Percentiles rank a stretch among this genome's conserved stretches.
phyloP scores from a whole-genome alignment of 2,329 filamentous ascomycete genomes.

The Westerdykella ornata region DNA sequence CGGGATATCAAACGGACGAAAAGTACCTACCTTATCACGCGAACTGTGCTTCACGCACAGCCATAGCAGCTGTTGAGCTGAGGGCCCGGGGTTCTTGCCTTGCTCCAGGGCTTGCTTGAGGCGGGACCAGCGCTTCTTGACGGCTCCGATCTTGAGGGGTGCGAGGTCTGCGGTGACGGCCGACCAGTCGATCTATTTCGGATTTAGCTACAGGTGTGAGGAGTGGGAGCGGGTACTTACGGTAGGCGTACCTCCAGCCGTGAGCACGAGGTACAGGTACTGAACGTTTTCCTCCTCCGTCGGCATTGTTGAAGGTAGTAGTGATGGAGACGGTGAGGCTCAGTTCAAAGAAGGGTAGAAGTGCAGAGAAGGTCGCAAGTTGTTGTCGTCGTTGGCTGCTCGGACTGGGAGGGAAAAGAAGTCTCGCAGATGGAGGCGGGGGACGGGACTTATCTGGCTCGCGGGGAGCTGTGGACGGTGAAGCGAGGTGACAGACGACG shows the following conservation, averaged over 20 bases:
- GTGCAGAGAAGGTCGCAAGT: too few relatives aligned
- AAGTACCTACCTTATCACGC: conserved; percentile 16
- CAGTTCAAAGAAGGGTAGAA: too few relatives aligned
- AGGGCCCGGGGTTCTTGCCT: conserved; percentile 10
- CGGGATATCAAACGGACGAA: neutral
- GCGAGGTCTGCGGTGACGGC: conserved; percentile 19
- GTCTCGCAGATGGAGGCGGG: too few relatives aligned
- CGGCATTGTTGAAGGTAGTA: conserved; percentile 17
- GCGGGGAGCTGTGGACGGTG: too few relatives aligned
- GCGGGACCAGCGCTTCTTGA: conserved; percentile 30
- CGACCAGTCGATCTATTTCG: conserved; percentile 25
- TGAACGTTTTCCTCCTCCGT: conserved; percentile 23
- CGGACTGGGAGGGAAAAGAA: too few relatives aligned
- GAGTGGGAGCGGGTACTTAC: conserved; percentile 10
- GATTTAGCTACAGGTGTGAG: neutral
- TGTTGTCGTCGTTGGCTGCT: too few relatives aligned
- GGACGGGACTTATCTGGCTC: too few relatives aligned
- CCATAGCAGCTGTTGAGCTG: conserved; percentile 25
- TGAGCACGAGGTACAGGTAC: conserved; percentile 28
- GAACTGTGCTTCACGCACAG: conserved; percentile 22
- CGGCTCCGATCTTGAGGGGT: conserved; percentile 19
- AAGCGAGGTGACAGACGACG: too few relatives aligned
- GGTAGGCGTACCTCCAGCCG: conserved; percentile 15
- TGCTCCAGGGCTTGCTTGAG: conserved; percentile 23
- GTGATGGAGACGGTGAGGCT: neutral